Evolutionary conservation across 2,329 filamentous ascomycete species (phyloP), one percentile per base, ranked within the genome.

Genomic region (Aureobasidium leucospermi): DNA sequence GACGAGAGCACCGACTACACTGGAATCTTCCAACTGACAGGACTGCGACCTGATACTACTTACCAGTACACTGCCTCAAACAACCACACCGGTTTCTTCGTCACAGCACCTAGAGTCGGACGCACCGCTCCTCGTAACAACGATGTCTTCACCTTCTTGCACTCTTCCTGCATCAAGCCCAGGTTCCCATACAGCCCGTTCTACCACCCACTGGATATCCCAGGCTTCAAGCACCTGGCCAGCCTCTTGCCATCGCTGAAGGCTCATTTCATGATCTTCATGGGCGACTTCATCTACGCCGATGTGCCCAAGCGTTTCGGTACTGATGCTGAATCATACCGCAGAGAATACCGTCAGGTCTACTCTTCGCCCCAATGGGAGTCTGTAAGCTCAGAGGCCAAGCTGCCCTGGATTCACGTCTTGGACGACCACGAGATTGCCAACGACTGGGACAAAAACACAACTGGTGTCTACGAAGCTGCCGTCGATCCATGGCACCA

Each of bases 361-460:
- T 99, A 99, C 69, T 88, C 90, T 0, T 96, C 92, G 2, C 93
- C 93, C 0, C 93, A 96, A 64, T 99, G 94, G 94, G 79, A 83
- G 13, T 59, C 59, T 29, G 58, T 63, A 38, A 60, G 53, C 28
- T 60, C 60, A 23, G 51, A 59, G 9, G 46, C 55, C 7, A 55
- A 60, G 29, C 78, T 97, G n/a, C 95, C 92, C 67, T 99, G 94
- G 94, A 90, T 97, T 46, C 94, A 99, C 69, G 92, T 96, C 2
- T 82, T 96, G 6, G 94, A 99, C 69, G 94, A 99, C 70, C 94
- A 99, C 68, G 94, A 99, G 70, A 96, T 99, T 63, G 83, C 83
- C 5, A 97, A 99, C 67, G 94, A 97, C 74, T 97, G 92, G 91
- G 85, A 87, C 61, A 79, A 82, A 16, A 94, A 93, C 70, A 87